phyloP scores from a whole-genome alignment of 345 rosid genomes.

The Diplotaxis tenuifolia region DNA sequence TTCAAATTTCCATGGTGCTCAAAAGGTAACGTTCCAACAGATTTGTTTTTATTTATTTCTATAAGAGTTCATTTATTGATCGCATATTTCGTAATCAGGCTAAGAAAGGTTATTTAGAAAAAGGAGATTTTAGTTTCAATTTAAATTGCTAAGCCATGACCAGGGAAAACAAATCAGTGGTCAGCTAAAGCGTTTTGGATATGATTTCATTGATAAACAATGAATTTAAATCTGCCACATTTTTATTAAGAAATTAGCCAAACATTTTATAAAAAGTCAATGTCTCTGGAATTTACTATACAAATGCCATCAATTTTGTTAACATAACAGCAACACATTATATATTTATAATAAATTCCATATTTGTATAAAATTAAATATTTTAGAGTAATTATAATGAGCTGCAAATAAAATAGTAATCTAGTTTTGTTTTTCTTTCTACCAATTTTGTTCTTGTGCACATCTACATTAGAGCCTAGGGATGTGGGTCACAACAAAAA shows the following conservation, averaged over 20 bases:
- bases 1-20: neutral
- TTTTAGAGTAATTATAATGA: neutral
- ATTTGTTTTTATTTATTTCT: neutral
- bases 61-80: neutral
- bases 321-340: neutral
- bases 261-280: constrained; percentile 20
- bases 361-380: neutral
- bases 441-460: constrained; percentile 11
- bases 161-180: neutral
- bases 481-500: constrained; percentile 26
- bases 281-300: constrained; percentile 7
- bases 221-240: neutral
- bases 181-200: constrained; percentile 25
- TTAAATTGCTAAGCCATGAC: constrained; percentile 29
- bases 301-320: neutral
- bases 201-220: neutral
- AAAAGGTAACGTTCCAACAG: neutral
- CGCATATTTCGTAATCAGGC: neutral
- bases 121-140: neutral
- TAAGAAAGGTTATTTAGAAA: neutral
- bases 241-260: neutral
- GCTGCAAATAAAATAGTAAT: constrained; percentile 15
- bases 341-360: neutral
- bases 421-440: neutral
- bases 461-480: constrained; percentile 30